Evolutionary conservation across 164 flowering plant genomes (phyloP), one percentile per base, ranked within the genome.

Genomic region (Tetrastigma voinierianum): DNA sequence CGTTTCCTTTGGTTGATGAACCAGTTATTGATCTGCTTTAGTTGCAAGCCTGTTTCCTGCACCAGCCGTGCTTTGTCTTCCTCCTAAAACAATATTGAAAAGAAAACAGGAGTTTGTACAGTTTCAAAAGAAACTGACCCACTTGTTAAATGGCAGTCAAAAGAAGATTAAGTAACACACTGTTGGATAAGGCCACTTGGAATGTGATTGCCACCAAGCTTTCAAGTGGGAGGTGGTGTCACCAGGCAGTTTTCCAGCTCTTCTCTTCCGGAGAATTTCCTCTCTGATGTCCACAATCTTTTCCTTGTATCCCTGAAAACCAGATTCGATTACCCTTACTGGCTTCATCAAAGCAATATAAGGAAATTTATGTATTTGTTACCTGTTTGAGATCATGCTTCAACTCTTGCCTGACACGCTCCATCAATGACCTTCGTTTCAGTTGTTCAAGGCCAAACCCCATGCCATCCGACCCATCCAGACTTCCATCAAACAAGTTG

Each of bases 121-220:
- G 46, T 16, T 2, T 10, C 15, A 1, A 25, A n/a, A 54, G 40
- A 32, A 32, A 32, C 3, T 3, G 40, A 32, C 40, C 40, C 40
- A 3, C 40, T 0, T 32, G 40, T 32, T 32, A 32, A 32, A 32
- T 32, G 40, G 6, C 7, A 0, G 40, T 7, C 40, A 32, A 32
- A 32, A 40, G 18, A 57, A 67, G 44, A 15, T 46, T 18, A 21
- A 10, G 3, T 23, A 8, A 46, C 15, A 67, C 87, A 91, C 97
- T 0, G 94, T 91, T 59, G 97, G 97, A 64, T 91, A 91, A 32
- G 95, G 95, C 93, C 95, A 91, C 76, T 89, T 87, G 54, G 95
- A 82, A 79, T 91, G 97, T 9, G 89, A n/a, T n/a, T 85, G 87
- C 97, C 97, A 91, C 97, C 97, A 91, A n/a, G 85, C 83, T 72